Evolutionary conservation across 345 rosid genomes (phyloP), one percentile per base, ranked within the genome.

Genomic region (Citrus hindsii): DNA sequence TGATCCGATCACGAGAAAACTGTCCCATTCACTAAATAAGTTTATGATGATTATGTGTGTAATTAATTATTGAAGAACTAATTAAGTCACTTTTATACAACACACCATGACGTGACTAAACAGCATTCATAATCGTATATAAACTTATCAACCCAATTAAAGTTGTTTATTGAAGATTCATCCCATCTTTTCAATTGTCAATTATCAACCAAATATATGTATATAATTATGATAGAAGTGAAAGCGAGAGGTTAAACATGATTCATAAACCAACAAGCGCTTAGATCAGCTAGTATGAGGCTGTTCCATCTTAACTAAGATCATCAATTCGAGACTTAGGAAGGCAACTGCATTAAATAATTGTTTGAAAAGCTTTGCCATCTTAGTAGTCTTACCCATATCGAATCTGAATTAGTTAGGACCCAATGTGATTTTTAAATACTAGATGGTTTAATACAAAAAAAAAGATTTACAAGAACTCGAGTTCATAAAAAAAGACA

Each of bases 261-360:
- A 46, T 5, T 5, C 35, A 5, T 5, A 33, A 33, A 33, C 1
- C 1, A 33, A 33, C 5, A 3, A 32, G 0, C 0, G 0, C 0
- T 0, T 33, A 33, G 1, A 33, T 33, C 0, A 33, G 0, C 0
- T 32, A 0, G 5, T 32, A 32, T 0, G 6, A 0, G 0, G 0
- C 0, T 3, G 0, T 33, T 33, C 0, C 4, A 33, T 33, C 6
- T 33, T 33, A 33, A 33, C 0, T 0, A 33, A 33, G 0, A 0
- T 33, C 0, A 0, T 33, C 0, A 33, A 4, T 33, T 0, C 1
- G 0, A 33, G 6, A 0, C 0, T 33, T 33, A 0, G 0, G 1
- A 33, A 33, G 0, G 0, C 0, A 33, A 33, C 1, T 33, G 0
- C 0, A 33, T 33, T 33, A 33, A 33, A 33, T 33, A 33, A 0